Evolutionary conservation across 768 basidiomycete species (phyloP).

Genomic region (Pilatotrama ljubarskyi): DNA sequence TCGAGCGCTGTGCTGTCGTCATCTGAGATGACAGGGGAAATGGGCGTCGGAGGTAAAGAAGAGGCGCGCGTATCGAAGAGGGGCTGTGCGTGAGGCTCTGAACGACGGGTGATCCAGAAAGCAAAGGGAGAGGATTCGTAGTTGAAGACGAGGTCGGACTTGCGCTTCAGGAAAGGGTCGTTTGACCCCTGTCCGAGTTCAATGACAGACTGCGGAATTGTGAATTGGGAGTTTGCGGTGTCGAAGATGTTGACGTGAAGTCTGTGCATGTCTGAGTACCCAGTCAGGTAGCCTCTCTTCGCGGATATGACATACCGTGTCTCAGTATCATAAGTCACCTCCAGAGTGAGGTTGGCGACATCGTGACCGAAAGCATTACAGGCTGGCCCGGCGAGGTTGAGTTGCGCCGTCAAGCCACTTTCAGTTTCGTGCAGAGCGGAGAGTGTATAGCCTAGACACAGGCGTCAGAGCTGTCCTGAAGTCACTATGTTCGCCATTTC

Average conservation of each 20-base stretch:
- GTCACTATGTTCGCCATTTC: not conserved
- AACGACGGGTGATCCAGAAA: slow-evolving; percentile 78
- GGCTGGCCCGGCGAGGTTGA: slow-evolving; percentile 52
- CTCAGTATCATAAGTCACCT: slow-evolving; percentile 65
- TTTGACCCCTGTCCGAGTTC: slow-evolving; percentile 35
- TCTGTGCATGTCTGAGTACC: slow-evolving; percentile 34
- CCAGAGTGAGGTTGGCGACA: slow-evolving; percentile 54
- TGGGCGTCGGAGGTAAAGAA: slow-evolving; percentile 61
- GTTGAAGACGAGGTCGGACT: slow-evolving; percentile 70
- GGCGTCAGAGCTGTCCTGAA: not conserved
- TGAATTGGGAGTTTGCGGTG: slow-evolving; percentile 60
- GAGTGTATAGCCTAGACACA: slow-evolving; percentile 52
- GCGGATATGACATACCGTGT: slow-evolving; percentile 43
- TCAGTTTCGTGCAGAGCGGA: slow-evolving; percentile 42
- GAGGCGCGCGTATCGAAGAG: slow-evolving; percentile 70
- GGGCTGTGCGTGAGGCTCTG: slow-evolving; percentile 50
- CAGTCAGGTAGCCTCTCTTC: not conserved
- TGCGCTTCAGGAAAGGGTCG: slow-evolving; percentile 21
- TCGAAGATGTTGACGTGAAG: slow-evolving; percentile 71
- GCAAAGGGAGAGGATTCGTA: slow-evolving; percentile 65
- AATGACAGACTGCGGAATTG: slow-evolving; percentile 57
- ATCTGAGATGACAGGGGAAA: slow-evolving; percentile 49
- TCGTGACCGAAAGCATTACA: slow-evolving; percentile 71
- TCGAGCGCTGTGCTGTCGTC: slow-evolving; percentile 59
- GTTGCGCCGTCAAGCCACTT: slow-evolving; percentile 55